Conservation (phyloP, 1,284 basidiomycete species). For the Polyporus tsugae region DNA sequence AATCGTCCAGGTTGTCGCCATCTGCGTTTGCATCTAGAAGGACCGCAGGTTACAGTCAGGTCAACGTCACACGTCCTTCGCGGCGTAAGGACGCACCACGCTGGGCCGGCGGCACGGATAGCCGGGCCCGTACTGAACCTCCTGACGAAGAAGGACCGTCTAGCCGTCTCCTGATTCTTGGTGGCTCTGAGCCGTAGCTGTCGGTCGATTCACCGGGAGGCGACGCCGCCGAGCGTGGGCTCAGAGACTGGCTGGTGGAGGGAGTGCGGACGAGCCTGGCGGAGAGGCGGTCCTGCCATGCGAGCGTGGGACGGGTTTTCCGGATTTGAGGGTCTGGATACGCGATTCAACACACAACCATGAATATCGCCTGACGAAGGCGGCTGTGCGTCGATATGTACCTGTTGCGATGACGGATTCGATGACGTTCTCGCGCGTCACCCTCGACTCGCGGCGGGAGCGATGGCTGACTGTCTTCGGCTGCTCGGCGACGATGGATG, state of each 20-base stretch:
- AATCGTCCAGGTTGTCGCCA: slow-evolving; percentile 51
- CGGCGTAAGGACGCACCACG: not conserved
- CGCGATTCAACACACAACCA: not conserved
- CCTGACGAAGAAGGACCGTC: not conserved
- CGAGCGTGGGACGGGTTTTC: slow-evolving; percentile 68
- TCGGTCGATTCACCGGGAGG: not conserved
- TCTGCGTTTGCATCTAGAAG: slow-evolving; percentile 4
- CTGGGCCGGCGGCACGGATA: not conserved
- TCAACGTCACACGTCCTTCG: too few relatives aligned
- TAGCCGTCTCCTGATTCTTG: slow-evolving; percentile 17
- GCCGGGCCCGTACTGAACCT: not conserved
- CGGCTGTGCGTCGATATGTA: not conserved
- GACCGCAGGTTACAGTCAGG: not conserved
- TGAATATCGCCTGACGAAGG: not conserved
- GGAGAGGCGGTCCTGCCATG: slow-evolving; percentile 78
- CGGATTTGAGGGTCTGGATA: slow-evolving; percentile 51
- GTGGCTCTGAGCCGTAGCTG: slow-evolving; percentile 6
- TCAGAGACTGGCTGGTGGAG: slow-evolving; percentile 35
- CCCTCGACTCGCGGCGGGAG: slow-evolving; percentile 73
- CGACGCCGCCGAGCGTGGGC: not conserved
- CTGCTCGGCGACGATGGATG: slow-evolving; percentile 64
- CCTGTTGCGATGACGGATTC: slow-evolving; percentile 58
- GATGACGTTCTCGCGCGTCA: slow-evolving; percentile 79
- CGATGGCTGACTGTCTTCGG: slow-evolving; percentile 62
- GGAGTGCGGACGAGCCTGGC: slow-evolving; percentile 32